Base-by-base conservation (phyloP, 169 alveolate species). In the Eimeria nieschulzi region DNA sequence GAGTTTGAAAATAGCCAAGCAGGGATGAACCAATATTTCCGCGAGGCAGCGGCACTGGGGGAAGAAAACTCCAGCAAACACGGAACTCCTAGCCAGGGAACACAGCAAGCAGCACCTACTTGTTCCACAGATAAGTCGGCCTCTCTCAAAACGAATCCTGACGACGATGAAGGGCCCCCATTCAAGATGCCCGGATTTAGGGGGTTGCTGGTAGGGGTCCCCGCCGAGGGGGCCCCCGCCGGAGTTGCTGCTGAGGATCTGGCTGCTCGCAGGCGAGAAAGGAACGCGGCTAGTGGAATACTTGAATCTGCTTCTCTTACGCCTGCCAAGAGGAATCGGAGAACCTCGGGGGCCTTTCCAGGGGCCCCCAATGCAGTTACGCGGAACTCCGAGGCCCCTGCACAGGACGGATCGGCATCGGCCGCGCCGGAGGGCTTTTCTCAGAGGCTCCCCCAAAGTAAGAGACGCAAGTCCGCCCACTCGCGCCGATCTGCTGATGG, bases 1-100 rank as follows among this genome's bases (percentile, higher is more conserved):
- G 91, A 80, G 75, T 79, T 90, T 53, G 93, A 79, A 78, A 78
- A 79, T 64, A 90, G 93, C 66, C 85, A 76, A 26, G 93, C 93
- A 53, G 93, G 93, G 51, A 64, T 90, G 72, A 90, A 90, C 54
- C 93, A 63, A 56, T 83, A 88, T 53, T 88, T 90, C 61, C 75
- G 72, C 1, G 75, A 63, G 54, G 93, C 90, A 33, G 93, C 90
- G 21, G 79, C 56, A 23, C 90, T 90, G 26, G 93, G 90, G 7
- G 87, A 55, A 9, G 90, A 82, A 26, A 78, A 82, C n/a, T 82
- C 90, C 56, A 82, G 90, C 78, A 82, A 82, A 39, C 55, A 59
- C 63, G 90, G 78, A 39, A 63, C 53, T 39, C 33, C 76, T 39
- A 54, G 78, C 90, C 66, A 61, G 3, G 90, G 90, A 13, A 25